Conservation (phyloP, 331 rosid species). For the Arachis monticola region DNA sequence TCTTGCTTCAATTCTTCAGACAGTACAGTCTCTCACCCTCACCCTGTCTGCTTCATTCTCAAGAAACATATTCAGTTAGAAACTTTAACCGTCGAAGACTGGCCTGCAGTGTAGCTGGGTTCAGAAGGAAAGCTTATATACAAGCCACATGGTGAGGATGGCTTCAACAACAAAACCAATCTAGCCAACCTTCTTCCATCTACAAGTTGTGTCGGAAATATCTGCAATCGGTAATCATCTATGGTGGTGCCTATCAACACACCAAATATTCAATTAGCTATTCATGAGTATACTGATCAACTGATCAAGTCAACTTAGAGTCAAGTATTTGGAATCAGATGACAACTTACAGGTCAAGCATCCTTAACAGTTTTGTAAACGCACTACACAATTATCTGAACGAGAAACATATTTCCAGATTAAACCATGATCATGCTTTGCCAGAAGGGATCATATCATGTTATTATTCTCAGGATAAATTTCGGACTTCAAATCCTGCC, state of each 20-base stretch:
- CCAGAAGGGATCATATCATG: not conserved
- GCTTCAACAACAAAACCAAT: not conserved
- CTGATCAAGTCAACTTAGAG: conserved; percentile 9
- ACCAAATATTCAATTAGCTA: not conserved
- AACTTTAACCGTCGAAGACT: conserved; percentile 16
- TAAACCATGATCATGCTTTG: conserved; percentile 4
- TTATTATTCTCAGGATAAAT: conserved; percentile 36
- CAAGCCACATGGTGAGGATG: not conserved
- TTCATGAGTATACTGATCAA: not conserved
- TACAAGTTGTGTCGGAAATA: not conserved
- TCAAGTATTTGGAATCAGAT: not conserved
- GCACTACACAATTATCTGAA: not conserved
- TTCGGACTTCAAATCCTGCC: conserved; percentile 65
- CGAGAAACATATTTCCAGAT: not conserved
- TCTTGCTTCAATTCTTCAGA: not conserved
- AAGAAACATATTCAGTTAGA: not conserved
- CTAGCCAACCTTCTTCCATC: conserved; percentile 26
- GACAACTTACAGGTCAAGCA: conserved; percentile 24
- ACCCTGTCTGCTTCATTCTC: not conserved
- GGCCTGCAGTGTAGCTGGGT: conserved; percentile 14
- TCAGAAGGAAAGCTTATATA: not conserved
- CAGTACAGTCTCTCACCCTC: conserved; percentile 27
- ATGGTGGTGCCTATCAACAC: no score
- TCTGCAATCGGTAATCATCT: no score
- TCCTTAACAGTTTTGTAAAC: conserved; percentile 14